Evolutionary conservation across 139 green algal genomes (phyloP), one percentile per base, ranked within the genome.

Genomic region (Desmodesmus armatus): DNA sequence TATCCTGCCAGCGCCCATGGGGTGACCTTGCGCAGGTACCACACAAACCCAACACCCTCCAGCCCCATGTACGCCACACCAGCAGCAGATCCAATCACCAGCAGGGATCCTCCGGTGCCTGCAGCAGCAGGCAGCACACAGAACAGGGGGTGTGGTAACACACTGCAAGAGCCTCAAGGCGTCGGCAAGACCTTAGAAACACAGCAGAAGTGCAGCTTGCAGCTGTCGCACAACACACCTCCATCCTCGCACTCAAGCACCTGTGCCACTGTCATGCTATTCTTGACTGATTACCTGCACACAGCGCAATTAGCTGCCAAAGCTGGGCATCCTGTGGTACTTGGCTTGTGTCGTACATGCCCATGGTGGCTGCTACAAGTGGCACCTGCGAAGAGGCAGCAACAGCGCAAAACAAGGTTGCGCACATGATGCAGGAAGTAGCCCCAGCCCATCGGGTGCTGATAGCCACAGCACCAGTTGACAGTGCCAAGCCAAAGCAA

Each of bases 31-130:
- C 72, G 60, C 37, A 90, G 29, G 87, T 96, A 96, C 93, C 93
- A 96, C 33, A 89, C 84, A 84, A 96, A 96, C 37, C 90, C 89
- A 3, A 77, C 86, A 35, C 60, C 84, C 33, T 96, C 93, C 73
- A 96, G 91, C 47, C 93, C 89, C 93, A 96, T 96, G 89, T 87
- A 96, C 0, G 93, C 93, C 23, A 96, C 91, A 4, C 93, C 93
- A 15, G 92, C 91, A 29, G 93, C 93, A 23, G 58, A 89, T 15
- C 93, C 93, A 75, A 96, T 96, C 85, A 96, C 90, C 47, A 96
- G 88, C 71, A 96, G 91, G 0, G 91, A 95, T 43, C 93, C 93
- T 15, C 93, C 93, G 5, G 93, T 96, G 29, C 93, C 93, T 49
- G 93, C 93, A 67, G 47, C 47, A 27, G 21, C 23, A 2, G 31